These are phyloP conservation scores for Penicillium verrucosum DNA, from an alignment of 2,329 filamentous ascomycete genomes.

Conservation along the genomic window DNA sequence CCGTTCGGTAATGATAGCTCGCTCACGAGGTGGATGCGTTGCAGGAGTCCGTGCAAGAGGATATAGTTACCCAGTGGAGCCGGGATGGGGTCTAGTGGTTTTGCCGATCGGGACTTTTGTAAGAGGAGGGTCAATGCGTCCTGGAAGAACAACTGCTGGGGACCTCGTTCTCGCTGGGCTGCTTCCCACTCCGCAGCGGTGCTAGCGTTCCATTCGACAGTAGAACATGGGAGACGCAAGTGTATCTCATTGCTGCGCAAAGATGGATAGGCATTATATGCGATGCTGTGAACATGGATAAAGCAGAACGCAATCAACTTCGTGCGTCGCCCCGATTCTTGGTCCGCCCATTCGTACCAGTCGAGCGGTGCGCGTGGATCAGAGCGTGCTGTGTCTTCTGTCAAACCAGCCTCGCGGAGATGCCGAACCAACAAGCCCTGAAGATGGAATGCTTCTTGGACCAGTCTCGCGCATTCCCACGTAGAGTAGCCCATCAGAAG, in stretches of 20 bases:
- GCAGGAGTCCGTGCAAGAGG: constrained; percentile 67
- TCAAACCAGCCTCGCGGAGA: constrained; percentile 30
- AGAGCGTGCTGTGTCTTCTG: constrained; percentile 24
- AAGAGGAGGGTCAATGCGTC: constrained; percentile 33
- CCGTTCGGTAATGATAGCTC: constrained; percentile 33
- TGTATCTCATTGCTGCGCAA: constrained; percentile 39
- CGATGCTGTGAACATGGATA: constrained; percentile 39
- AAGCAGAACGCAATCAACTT: constrained; percentile 40
- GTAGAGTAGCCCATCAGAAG: constrained; percentile 34
- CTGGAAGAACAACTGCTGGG: constrained; percentile 35
- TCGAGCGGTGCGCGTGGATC: constrained; percentile 24
- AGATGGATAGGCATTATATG: constrained; percentile 40
- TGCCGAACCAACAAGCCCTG: constrained; percentile 31
- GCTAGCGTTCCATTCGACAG: constrained; percentile 35
- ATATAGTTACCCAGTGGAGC: constrained; percentile 65
- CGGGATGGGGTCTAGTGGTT: constrained; percentile 32
- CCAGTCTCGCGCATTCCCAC: constrained; percentile 32
- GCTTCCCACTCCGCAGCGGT: constrained; percentile 34
- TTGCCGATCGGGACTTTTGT: constrained; percentile 27
- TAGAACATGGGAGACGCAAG: constrained; percentile 39
- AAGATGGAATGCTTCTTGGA: constrained; percentile 33
- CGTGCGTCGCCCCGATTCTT: constrained; percentile 36
- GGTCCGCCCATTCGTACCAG: constrained; percentile 39
- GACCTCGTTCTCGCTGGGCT: constrained; percentile 25
- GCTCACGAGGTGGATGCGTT: constrained; percentile 55